These are phyloP conservation scores for Leucaena leucocephala DNA, from an alignment of 306 rosid species.

Conservation along the genomic window DNA sequence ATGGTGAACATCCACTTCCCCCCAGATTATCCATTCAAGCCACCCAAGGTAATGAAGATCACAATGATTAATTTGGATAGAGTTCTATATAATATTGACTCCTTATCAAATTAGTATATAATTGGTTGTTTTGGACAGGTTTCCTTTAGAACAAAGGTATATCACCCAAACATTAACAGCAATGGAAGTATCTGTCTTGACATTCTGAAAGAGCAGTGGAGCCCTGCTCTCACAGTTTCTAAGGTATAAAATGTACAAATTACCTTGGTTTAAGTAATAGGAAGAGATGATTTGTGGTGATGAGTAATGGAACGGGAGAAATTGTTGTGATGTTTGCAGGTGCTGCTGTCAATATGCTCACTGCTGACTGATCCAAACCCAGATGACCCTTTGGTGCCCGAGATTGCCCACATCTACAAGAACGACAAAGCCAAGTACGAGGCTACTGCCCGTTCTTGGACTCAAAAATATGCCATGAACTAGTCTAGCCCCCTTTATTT, in stretches of 20 bases:
- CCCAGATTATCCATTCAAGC: slow-evolving; percentile 64
- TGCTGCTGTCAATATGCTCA: slow-evolving; percentile 78
- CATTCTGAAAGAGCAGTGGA: slow-evolving; percentile 47
- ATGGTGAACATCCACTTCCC: slow-evolving; percentile 52
- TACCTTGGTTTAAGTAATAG: too few species aligned
- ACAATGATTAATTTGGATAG: neutral
- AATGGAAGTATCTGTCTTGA: slow-evolving; percentile 54
- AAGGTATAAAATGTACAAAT: neutral
- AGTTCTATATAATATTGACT: neutral
- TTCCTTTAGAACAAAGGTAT: slow-evolving; percentile 43
- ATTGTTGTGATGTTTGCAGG: slow-evolving; percentile 39
- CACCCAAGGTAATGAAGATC: slow-evolving; percentile 48
- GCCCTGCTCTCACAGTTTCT: slow-evolving; percentile 47
- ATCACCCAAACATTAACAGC: slow-evolving; percentile 49
- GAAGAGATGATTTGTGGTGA: too few species aligned
- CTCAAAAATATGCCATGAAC: slow-evolving; percentile 77
- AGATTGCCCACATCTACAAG: slow-evolving; percentile 83
- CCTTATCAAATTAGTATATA: neutral
- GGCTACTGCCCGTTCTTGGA: slow-evolving; percentile 80
- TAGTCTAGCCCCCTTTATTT: neutral
- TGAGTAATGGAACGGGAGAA: neutral
- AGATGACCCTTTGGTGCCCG: slow-evolving; percentile 80
- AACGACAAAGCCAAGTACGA: slow-evolving; percentile 72
- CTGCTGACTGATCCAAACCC: slow-evolving; percentile 82
- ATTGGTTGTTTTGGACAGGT: slow-evolving; percentile 35